Base-by-base conservation (phyloP, 371 early-diverging fungal species). In the Entomophthora muscae region DNA sequence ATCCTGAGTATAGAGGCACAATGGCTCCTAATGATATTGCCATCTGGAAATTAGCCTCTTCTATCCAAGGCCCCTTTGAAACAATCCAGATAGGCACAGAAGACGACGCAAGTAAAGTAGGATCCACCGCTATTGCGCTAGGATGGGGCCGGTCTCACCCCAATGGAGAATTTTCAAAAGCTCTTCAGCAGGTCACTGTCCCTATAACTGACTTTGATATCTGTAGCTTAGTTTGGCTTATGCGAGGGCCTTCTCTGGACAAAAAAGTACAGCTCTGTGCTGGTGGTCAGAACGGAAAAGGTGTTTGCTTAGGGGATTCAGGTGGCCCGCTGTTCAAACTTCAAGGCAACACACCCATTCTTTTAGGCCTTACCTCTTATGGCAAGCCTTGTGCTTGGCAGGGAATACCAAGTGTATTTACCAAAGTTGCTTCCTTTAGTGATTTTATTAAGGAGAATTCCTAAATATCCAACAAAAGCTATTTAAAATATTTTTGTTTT, bases 271-370 rank as follows among this genome's bases (percentile, higher is more conserved):
- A 57, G 29, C 5, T 57, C 3, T 57, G 58, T 30, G 58, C 58
- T 26, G 58, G 58, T 3, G 17, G 29, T 31, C 26, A 57, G 3
- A 30, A n/a, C 2, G 58, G 58, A 3, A 57, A 17, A 29, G 32
- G 26, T 26, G 29, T 30, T 10, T 57, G 58, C 30, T n/a, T 2
- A 28, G 58, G 58, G 21, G 58, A 57, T 28, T 26, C 26, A 10
- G 58, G 58, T 57, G 58, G 58, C 30, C 58, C 58, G 13, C 27
- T 57, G 32, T 26, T 57, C 3, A 26, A 57, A 26, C 7, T 23
- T 2, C 7, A 57, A 3, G 58, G 58, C 1, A 12, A 7, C 27
- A 54, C 55, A 3, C 12, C 24, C 1, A 30, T 57, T n/a, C 30
- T 57, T 13, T 13, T 57, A 7, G 58, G 58, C 2, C 10, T 57